Base-by-base conservation (phyloP, 179 eudicot species). In the Amaranthus tricolor region DNA sequence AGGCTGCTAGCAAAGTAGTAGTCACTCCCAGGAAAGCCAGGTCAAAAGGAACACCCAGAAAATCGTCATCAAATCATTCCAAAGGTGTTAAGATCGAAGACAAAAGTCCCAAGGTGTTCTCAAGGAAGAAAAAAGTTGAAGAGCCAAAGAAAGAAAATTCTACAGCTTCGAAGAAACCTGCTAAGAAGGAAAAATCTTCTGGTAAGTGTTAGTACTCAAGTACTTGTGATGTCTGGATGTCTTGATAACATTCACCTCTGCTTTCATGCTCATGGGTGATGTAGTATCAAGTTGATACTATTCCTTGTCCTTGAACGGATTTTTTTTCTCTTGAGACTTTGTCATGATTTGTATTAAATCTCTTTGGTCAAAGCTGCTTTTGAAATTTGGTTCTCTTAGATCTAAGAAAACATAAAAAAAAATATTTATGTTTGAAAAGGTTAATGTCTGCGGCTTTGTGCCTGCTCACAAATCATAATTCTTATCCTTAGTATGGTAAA, bases 121-220 rank as follows among this genome's bases (percentile, higher is more conserved):
- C 96, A 53, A 84, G 89, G 86, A 93, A 91, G 86, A 91, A 88
- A 82, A 93, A 86, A 79, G 66, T 55, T 63, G 94, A 88, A 53
- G 84, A 80, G 71, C 77, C 73, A 4, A 80, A 73, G 19, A 85
- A 85, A 70, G 89, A 87, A 67, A 87, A 89, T 76, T 45, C 89
- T 16, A 68, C 89, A 59, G 77, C 89, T 69, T 80, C 96, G 17
- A 89, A 88, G 87, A 88, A 86, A 80, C 76, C 91, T 72, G 90
- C 91, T 86, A 17, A 3, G 3, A 31, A 31, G 40, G 40, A 31
- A 31, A 31, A 31, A 31, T 31, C 40, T 31, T 51, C 72, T 68
- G 74, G 74, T 71, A 71, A 70, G 62, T 55, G 20, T 65, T 57
- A 13, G 49, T 59, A 57, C 49, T 62, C 54, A 17, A 70, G 57